These are phyloP conservation scores for Vachellia collinsii DNA, from an alignment of 306 rosid genomes.

Conservation along the genomic window DNA sequence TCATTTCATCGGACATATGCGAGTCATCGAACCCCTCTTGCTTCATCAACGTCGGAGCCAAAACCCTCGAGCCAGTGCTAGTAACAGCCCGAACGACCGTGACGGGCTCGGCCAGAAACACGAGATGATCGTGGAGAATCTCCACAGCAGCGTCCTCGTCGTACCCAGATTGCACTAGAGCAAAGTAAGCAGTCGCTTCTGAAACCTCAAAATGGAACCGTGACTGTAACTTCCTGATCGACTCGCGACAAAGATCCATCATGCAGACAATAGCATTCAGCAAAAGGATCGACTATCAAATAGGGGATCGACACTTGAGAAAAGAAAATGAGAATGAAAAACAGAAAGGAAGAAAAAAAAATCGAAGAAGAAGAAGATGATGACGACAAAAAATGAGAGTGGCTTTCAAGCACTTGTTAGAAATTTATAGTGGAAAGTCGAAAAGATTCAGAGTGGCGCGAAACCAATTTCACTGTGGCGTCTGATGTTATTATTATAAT, in stretches of 20 bases:
- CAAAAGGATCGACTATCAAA: background rate
- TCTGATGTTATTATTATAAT: background rate
- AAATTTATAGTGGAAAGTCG: background rate
- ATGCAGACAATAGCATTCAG: background rate
- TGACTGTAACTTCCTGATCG: too few relatives aligned
- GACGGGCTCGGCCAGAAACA: background rate
- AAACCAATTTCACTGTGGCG: background rate
- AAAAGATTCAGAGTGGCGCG: background rate
- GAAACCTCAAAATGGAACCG: too few relatives aligned
- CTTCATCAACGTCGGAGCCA: slow-evolving; percentile 1
- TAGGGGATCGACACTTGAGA: background rate
- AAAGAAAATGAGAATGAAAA: background rate
- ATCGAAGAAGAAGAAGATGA: background rate
- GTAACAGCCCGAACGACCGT: background rate
- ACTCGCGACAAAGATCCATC: background rate
- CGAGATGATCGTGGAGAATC: background rate
- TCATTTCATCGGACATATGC: background rate
- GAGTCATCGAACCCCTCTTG: background rate
- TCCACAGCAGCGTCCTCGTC: too few relatives aligned
- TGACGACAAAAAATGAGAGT: background rate
- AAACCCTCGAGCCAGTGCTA: background rate
- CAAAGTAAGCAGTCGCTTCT: too few relatives aligned
- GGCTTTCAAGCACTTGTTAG: background rate
- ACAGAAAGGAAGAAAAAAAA: too few relatives aligned
- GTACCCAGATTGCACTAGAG: too few relatives aligned